These are phyloP conservation scores for Talaromyces wortmannii DNA, from an alignment of 495 filamentous ascomycete genomes.

Conservation along the genomic window DNA sequence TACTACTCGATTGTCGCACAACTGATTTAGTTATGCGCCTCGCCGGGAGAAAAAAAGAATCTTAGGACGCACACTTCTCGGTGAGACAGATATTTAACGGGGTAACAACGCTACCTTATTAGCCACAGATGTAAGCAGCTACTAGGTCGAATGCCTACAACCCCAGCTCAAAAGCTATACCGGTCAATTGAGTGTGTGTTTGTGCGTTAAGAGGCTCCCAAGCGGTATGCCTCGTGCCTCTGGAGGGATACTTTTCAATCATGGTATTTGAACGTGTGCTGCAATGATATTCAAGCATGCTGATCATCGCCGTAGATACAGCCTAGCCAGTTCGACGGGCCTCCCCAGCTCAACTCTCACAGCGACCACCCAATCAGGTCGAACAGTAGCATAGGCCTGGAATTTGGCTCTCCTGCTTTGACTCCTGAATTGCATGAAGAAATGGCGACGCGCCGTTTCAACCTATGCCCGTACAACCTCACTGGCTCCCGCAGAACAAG, in stretches of 20 bases:
- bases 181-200: background rate
- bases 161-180: no score
- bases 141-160: no score
- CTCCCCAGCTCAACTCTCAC: background rate
- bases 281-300: conserved; percentile 4
- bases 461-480: background rate
- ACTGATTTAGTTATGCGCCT: no score
- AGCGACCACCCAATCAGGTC: conserved; percentile 1
- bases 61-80: no score
- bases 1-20: no score
- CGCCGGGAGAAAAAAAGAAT: no score
- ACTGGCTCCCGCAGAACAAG: background rate
- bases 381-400: background rate
- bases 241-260: background rate
- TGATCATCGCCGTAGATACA: conserved; percentile 7
- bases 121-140: no score
- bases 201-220: background rate
- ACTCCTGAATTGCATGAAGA: background rate
- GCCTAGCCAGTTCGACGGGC: background rate
- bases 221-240: background rate
- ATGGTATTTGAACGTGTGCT: conserved; percentile 1
- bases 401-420: background rate
- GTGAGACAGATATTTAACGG: no score
- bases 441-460: background rate
- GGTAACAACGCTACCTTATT: no score